phyloP scores from a whole-genome alignment of 129 eudicot genomes.

The Escallonia rubra region DNA sequence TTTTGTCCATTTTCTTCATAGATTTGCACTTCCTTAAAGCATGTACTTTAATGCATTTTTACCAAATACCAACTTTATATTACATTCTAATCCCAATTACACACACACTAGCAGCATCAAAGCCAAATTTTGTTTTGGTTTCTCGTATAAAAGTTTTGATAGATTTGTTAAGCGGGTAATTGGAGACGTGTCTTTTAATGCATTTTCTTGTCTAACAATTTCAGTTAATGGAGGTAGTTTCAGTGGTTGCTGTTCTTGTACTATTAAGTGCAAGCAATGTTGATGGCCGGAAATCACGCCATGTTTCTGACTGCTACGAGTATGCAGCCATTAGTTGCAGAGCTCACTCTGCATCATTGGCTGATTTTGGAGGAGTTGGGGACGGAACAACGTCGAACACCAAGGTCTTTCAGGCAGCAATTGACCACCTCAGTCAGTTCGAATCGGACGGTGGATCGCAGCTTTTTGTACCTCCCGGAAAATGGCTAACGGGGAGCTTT shows the following conservation, averaged over 20 bases:
- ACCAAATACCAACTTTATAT: too few species aligned
- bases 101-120: too few species aligned
- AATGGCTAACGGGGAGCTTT: conserved; percentile 78
- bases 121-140: too few species aligned
- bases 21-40: too few species aligned
- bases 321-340: conserved; percentile 67
- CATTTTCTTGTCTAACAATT: too few species aligned
- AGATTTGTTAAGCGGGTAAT: too few species aligned
- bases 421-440: conserved; percentile 56
- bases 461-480: conserved; percentile 82
- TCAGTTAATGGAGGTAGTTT: conserved; percentile 27
- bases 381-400: conserved; percentile 86
- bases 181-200: too few species aligned
- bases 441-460: conserved; percentile 56
- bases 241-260: conserved; percentile 17
- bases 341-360: conserved; percentile 62
- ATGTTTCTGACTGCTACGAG: conserved; percentile 16
- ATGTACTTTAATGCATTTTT: too few species aligned
- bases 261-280: conserved; percentile 24
- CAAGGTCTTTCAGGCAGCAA: conserved; percentile 68
- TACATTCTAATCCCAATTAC: too few species aligned
- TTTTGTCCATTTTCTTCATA: too few species aligned
- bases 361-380: conserved; percentile 88
- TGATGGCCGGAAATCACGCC: conserved; percentile 25
- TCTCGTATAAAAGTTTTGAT: too few species aligned